These are phyloP conservation scores for Lentinula edodes DNA, from an alignment of 768 basidiomycete species.

Conservation along the genomic window DNA sequence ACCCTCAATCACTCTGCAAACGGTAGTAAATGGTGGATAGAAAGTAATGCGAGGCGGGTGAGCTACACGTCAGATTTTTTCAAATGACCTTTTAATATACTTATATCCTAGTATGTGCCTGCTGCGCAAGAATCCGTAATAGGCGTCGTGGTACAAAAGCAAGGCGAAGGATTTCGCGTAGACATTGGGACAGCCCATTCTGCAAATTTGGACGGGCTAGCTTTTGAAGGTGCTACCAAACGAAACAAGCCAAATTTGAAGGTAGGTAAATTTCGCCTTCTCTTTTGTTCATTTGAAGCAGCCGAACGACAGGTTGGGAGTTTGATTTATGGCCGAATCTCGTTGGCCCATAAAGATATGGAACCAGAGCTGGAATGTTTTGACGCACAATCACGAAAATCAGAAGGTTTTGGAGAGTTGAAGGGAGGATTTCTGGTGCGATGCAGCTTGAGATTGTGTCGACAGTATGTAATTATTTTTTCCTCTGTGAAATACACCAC, in stretches of 20 bases:
- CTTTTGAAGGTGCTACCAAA: constrained; percentile 96
- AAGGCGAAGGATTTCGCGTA: constrained; percentile 88
- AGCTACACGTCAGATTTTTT: constrained; percentile 24
- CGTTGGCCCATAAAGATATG: constrained; percentile 94
- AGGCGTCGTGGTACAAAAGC: constrained; percentile 72
- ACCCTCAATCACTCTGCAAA: constrained; percentile 64
- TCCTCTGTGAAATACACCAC: not conserved
- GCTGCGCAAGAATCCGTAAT: constrained; percentile 87
- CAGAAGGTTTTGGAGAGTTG: constrained; percentile 91
- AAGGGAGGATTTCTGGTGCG: constrained; percentile 81
- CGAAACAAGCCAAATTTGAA: constrained; percentile 92
- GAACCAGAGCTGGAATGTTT: constrained; percentile 98
- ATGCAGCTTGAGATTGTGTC: constrained; percentile 80
- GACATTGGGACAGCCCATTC: constrained; percentile 89
- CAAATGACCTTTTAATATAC: constrained; percentile 6
- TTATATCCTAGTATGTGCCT: constrained; percentile 70
- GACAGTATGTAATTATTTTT: constrained; percentile 53
- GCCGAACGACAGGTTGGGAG: constrained; percentile 68
- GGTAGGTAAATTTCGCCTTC: constrained; percentile 52
- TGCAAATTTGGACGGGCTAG: constrained; percentile 82
- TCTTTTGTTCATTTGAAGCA: not conserved
- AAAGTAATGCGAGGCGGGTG: constrained; percentile 80
- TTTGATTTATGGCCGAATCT: constrained; percentile 87
- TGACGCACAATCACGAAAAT: constrained; percentile 86
- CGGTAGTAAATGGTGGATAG: constrained; percentile 83